A percentile compares a stretch with the other conserved stretches of the same genome.
phyloP scores from a whole-genome alignment of 2,329 filamentous ascomycete genomes.

The Colletotrichum melonis region DNA sequence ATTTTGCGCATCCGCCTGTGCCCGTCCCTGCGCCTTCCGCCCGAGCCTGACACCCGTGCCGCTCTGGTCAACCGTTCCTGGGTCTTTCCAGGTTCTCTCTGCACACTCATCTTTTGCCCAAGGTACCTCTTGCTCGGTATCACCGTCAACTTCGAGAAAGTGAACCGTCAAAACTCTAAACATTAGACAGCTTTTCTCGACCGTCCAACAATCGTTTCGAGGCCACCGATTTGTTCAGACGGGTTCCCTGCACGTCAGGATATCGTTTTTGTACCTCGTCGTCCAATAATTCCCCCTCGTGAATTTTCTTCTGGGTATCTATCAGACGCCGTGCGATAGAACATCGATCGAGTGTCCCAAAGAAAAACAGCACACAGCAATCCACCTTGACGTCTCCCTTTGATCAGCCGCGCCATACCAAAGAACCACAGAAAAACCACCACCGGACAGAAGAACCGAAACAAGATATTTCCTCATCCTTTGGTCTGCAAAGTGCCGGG shows the following conservation, averaged over 20 bases:
- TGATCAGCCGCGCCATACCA: neutral
- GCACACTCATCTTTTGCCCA: neutral
- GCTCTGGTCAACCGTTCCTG: slow-evolving; percentile 20
- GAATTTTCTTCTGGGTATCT: neutral
- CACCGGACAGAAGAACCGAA: slow-evolving; percentile 2
- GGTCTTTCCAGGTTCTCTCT: neutral
- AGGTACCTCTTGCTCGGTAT: neutral
- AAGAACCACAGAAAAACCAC: slow-evolving; percentile 8
- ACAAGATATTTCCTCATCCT: slow-evolving; percentile 11
- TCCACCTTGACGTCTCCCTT: slow-evolving; percentile 9
- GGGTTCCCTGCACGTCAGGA: neutral
- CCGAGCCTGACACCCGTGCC: neutral
- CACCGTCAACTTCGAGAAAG: neutral
- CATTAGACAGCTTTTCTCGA: neutral
- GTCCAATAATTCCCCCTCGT: neutral
- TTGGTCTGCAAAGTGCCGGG: slow-evolving; percentile 26
- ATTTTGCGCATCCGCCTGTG: slow-evolving; percentile 6
- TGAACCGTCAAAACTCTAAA: slow-evolving; percentile 11
- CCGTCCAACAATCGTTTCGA: neutral
- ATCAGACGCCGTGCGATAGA: neutral
- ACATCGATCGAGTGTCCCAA: neutral
- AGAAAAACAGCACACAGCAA: neutral
- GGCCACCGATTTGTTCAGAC: neutral
- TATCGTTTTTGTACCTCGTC: neutral
- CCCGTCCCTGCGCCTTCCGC: neutral